These are phyloP conservation scores for Serendipita sp. DNA, from an alignment of 768 basidiomycete species.

Conservation along the genomic window DNA sequence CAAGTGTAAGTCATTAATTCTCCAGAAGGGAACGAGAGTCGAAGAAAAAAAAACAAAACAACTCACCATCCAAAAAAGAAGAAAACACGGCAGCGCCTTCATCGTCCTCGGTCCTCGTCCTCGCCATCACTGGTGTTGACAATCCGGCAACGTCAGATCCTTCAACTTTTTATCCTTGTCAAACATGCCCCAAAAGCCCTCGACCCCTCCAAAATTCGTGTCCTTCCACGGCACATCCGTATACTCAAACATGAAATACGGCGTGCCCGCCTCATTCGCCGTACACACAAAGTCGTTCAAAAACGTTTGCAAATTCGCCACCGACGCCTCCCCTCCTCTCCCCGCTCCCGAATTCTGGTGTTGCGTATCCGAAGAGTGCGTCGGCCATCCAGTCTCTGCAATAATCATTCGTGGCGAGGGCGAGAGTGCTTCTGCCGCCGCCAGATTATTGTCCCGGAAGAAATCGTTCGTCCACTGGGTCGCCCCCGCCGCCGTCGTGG, in stretches of 20 bases:
- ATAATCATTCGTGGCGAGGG: slow-evolving; percentile 78
- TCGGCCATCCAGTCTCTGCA: slow-evolving; percentile 86
- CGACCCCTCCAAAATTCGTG: slow-evolving; percentile 2
- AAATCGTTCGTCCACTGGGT: slow-evolving; percentile 73
- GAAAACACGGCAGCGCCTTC: too few species aligned
- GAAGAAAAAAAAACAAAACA: too few species aligned
- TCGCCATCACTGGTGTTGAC: slow-evolving; percentile 11
- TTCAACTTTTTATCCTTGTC: slow-evolving; percentile 29
- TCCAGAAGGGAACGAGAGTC: too few species aligned
- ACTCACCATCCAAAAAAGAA: too few species aligned
- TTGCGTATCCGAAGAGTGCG: slow-evolving; percentile 41
- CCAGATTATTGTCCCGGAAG: slow-evolving; percentile 54
- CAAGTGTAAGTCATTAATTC: too few species aligned
- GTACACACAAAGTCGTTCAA: slow-evolving; percentile 77
- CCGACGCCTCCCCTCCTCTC: slow-evolving; percentile 17
- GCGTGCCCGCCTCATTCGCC: slow-evolving; percentile 62
- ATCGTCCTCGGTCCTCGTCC: too few species aligned
- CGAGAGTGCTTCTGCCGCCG: slow-evolving; percentile 34
- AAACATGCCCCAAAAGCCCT: slow-evolving; percentile 44
- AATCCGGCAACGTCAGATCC: slow-evolving; percentile 21
- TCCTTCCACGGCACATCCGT: slow-evolving; percentile 75
- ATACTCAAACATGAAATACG: slow-evolving; percentile 82
- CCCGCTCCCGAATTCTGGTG: slow-evolving; percentile 26
- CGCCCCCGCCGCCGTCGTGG: slow-evolving; percentile 44
- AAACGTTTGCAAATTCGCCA: slow-evolving; percentile 44